Conservation (phyloP, 768 basidiomycete species). For the Macrolepiota fuliginosa region DNA sequence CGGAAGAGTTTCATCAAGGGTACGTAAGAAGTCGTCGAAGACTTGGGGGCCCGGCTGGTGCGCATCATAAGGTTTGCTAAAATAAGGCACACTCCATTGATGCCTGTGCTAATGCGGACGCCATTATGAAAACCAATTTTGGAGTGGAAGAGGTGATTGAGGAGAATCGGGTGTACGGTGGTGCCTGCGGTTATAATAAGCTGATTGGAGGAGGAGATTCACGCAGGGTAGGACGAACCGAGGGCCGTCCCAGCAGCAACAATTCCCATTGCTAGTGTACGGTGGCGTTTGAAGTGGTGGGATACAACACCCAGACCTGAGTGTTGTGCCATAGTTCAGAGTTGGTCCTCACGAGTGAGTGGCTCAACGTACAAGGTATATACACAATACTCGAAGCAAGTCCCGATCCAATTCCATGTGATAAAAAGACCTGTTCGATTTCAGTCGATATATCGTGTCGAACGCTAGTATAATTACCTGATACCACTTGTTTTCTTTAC, state of each 20-base stretch:
- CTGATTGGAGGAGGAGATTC: constrained; percentile 18
- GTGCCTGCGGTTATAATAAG: constrained; percentile 51
- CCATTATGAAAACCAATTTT: constrained; percentile 49
- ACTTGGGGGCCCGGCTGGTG: constrained; percentile 41
- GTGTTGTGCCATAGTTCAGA: background rate
- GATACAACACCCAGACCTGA: constrained; percentile 29
- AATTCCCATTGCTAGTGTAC: constrained; percentile 34
- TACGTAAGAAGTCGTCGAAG: constrained; percentile 19
- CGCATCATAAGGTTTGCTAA: constrained; percentile 33
- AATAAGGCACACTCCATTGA: constrained; percentile 30
- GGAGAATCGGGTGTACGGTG: constrained; percentile 58
- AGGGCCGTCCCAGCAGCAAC: constrained; percentile 26
- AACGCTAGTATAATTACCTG: background rate
- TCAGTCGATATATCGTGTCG: constrained; percentile 18
- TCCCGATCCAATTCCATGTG: constrained; percentile 47
- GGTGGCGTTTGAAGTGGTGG: constrained; percentile 33
- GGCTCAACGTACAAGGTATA: constrained; percentile 32
- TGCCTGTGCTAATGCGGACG: constrained; percentile 44
- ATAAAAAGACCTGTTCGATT: constrained; percentile 38
- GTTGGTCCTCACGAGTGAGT: background rate
- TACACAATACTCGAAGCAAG: constrained; percentile 51
- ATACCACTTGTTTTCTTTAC: constrained; percentile 26
- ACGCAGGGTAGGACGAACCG: background rate
- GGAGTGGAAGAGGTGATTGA: constrained; percentile 51
- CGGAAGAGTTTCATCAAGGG: constrained; percentile 33